phyloP scores from a whole-genome alignment of 768 basidiomycete species.

The Terana coerulea region DNA sequence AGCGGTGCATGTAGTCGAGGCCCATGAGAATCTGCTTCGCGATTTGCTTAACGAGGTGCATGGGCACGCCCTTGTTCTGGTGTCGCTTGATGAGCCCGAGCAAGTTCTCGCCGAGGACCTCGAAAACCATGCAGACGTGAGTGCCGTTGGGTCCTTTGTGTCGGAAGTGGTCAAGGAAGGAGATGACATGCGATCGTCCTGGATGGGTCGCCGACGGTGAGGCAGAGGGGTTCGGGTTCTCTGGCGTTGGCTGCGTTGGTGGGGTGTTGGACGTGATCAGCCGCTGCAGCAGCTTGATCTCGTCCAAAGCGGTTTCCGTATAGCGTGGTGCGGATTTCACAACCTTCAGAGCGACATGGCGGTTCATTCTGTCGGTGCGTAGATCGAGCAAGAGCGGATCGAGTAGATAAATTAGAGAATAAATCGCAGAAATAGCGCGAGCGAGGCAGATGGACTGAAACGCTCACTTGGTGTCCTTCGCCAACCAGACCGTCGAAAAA shows the following conservation, averaged over 20 bases:
- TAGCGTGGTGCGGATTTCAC: constrained; percentile 97
- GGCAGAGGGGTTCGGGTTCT: constrained; percentile 46
- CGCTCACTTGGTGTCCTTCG: constrained; percentile 74
- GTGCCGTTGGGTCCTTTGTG: constrained; percentile 96
- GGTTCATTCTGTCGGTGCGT: constrained; percentile 62
- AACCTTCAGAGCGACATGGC: constrained; percentile 98
- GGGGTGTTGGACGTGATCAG: constrained; percentile 82
- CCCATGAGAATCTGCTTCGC: constrained; percentile 95
- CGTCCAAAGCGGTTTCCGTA: constrained; percentile 97
- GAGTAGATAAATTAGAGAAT: constrained; percentile 3
- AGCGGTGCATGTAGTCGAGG: constrained; percentile 96
- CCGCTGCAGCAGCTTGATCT: constrained; percentile 96
- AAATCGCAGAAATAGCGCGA: too few species aligned
- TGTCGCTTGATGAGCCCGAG: constrained; percentile 96
- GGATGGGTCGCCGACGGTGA: constrained; percentile 73
- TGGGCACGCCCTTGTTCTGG: constrained; percentile 97
- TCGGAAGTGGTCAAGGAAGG: constrained; percentile 95
- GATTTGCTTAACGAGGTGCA: constrained; percentile 90
- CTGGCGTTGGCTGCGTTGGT: constrained; percentile 41
- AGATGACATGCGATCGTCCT: constrained; percentile 92
- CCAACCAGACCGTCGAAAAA: constrained; percentile 92
- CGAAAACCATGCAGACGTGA: constrained; percentile 99
- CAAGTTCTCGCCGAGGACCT: constrained; percentile 96
- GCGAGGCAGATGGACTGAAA: neutral
- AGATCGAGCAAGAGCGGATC: constrained; percentile 1